Percentiles rank a stretch among this genome's conserved stretches.
phyloP scores from a whole-genome alignment of 257 asterid species.

The Primulina tabacum region DNA sequence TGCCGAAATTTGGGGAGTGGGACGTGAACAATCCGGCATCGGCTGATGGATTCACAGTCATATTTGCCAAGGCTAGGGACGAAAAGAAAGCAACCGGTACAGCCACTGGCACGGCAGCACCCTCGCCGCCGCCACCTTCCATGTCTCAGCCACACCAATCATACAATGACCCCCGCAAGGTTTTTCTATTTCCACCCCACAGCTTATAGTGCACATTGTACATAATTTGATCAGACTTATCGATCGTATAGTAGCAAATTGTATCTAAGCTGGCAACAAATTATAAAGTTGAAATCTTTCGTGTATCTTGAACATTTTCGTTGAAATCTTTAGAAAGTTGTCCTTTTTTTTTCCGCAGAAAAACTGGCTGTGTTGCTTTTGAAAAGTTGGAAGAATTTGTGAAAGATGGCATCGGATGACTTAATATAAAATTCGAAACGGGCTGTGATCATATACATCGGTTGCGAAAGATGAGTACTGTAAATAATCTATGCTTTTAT shows the following conservation, averaged over 20 bases:
- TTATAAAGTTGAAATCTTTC: too few species aligned
- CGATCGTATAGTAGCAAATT: too few species aligned
- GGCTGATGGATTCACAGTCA: constrained; percentile 31
- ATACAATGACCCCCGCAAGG: constrained; percentile 23
- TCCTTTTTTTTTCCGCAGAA: constrained; percentile 22
- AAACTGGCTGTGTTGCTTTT: constrained; percentile 39
- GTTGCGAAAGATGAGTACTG: background rate
- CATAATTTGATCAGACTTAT: too few species aligned
- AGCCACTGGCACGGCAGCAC: constrained; percentile 11
- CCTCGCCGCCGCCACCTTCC: constrained; percentile 13
- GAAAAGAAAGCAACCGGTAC: constrained; percentile 39
- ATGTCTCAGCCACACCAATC: constrained; percentile 3
- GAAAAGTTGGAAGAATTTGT: constrained; percentile 18
- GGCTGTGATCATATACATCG: background rate
- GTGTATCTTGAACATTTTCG: too few species aligned
- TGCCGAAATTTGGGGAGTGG: constrained; percentile 34
- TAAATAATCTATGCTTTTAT: too few species aligned
- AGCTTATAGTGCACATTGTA: too few species aligned
- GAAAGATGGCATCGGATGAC: background rate
- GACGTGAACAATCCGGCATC: constrained; percentile 32
- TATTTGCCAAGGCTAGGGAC: constrained; percentile 45
- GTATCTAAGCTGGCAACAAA: too few species aligned
- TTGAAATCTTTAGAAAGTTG: too few species aligned
- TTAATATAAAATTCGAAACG: background rate
- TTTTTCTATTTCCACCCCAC: background rate